Base-by-base conservation (phyloP, 192 early-diverging fungal species). In the Neocallimastix lanati region DNA sequence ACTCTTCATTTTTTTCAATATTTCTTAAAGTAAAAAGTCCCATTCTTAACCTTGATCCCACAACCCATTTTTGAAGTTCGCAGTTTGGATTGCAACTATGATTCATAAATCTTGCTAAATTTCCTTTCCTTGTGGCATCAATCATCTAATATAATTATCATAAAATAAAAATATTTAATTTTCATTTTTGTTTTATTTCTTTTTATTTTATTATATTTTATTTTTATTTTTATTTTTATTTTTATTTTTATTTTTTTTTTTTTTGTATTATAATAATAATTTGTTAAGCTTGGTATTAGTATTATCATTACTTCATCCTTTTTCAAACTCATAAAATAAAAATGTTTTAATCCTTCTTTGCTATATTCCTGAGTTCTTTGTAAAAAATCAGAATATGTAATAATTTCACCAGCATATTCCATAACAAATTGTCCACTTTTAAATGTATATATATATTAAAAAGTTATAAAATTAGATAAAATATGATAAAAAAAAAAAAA, bases 261-360 rank as follows among this genome's bases (percentile, higher is more conserved):
- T n/a, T n/a, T n/a, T n/a, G n/a, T n/a, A n/a, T n/a, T n/a, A n/a
- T n/a, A n/a, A n/a, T n/a, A n/a, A n/a, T n/a, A n/a, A n/a, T n/a
- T n/a, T n/a, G n/a, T n/a, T n/a, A n/a, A n/a, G n/a, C n/a, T n/a
- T n/a, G n/a, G n/a, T n/a, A n/a, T n/a, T n/a, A n/a, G n/a, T n/a
- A n/a, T 16, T n/a, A 27, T 14, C 18, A 76, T 36, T 84, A 94
- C 92, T 85, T 96, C 96, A 82, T 95, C 92, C n/a, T 91, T 88
- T 78, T 94, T 93, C 16, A 98, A 85, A 78, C 92, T 92, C 97
- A 99, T 98, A 85, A 98, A 99, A 81, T 99, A 99, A 83, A 98
- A 98, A 81, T 99, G 97, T 83, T 92, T 88, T 27, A 92, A 87
- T 67, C 95, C 95, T 50, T 90, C 89, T 30, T 90, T 79, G 78